These are phyloP conservation scores for Orychophragmus violaceus DNA, from an alignment of 345 rosid genomes.

Conservation along the genomic window DNA sequence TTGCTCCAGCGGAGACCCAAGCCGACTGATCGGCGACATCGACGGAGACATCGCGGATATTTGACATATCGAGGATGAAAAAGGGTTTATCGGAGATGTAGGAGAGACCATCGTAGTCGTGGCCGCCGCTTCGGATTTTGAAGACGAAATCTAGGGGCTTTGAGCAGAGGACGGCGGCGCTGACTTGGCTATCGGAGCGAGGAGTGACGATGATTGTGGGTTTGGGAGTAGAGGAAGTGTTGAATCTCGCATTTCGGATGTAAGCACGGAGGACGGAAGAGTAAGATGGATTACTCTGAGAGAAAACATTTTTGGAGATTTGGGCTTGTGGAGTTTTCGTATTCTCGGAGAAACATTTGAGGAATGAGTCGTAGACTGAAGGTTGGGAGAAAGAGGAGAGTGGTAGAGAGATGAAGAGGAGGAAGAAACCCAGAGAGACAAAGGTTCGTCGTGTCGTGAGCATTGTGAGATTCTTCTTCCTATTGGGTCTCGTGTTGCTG, in stretches of 20 bases:
- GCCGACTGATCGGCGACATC: constrained; percentile 32
- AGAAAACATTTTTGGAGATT: constrained; percentile 31
- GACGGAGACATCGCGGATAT: constrained; percentile 33
- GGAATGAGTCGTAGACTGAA: constrained; percentile 32
- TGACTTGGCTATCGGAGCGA: constrained; percentile 41
- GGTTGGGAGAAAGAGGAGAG: constrained; percentile 13
- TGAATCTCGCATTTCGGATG: constrained; percentile 56
- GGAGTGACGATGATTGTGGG: constrained; percentile 53
- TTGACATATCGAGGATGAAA: constrained; percentile 53
- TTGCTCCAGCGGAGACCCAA: constrained; percentile 55
- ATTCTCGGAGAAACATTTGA: constrained; percentile 36
- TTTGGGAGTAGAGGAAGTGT: constrained; percentile 38
- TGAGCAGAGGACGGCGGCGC: constrained; percentile 50
- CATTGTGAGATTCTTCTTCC: constrained; percentile 1
- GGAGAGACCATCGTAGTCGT: constrained; percentile 50
- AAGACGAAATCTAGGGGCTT: constrained; percentile 36
- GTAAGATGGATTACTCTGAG: constrained; percentile 36
- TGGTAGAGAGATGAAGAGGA: constrained; percentile 13
- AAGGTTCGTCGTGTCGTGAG: not conserved
- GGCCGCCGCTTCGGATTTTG: constrained; percentile 60
- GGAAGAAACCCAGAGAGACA: not conserved
- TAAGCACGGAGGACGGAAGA: constrained; percentile 44
- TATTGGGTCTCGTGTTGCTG: constrained; percentile 9
- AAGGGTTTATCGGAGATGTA: constrained; percentile 46
- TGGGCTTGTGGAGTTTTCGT: constrained; percentile 18